A percentile compares a stretch with the other conserved stretches of the same genome.
Conservation (phyloP, 768 basidiomycete genomes). For the Paxillus involutus region DNA sequence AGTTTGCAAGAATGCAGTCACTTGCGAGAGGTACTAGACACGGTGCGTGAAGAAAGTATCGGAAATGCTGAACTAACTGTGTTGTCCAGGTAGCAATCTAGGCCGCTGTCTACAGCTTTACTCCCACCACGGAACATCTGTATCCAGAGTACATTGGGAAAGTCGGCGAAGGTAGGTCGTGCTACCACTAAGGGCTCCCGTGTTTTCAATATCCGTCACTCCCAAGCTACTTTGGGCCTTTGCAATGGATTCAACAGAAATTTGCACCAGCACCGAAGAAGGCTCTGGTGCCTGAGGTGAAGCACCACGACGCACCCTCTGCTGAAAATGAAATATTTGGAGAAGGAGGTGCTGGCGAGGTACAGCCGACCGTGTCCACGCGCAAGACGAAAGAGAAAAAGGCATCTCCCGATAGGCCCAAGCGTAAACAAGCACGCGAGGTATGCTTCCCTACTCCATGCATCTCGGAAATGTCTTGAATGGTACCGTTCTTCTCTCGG, state of each 20-base stretch:
- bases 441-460: conserved; percentile 12
- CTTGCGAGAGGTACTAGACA: conserved; percentile 23
- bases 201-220: conserved; percentile 2
- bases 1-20: conserved; percentile 24
- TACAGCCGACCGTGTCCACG: conserved; percentile 10
- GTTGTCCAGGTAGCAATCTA: conserved; percentile 14
- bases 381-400: conserved; percentile 18
- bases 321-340: conserved; percentile 46
- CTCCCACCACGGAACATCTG: conserved; percentile 3
- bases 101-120: conserved; percentile 10
- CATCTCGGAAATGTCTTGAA: conserved; percentile 2
- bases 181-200: neutral
- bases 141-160: conserved; percentile 33
- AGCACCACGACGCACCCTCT: conserved; percentile 33
- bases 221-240: conserved; percentile 54
- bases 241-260: conserved; percentile 65
- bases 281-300: conserved; percentile 44
- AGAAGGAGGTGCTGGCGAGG: conserved; percentile 23
- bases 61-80: neutral
- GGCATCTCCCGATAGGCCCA: conserved; percentile 14
- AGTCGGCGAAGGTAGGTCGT: conserved; percentile 46
- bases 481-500: conserved; percentile 15
- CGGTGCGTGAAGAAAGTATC: conserved; percentile 17
- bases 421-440: conserved; percentile 27
- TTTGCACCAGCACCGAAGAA: conserved; percentile 48